phyloP scores from a whole-genome alignment of 805 yeast genomes.

The Huiozyma sinensis region DNA sequence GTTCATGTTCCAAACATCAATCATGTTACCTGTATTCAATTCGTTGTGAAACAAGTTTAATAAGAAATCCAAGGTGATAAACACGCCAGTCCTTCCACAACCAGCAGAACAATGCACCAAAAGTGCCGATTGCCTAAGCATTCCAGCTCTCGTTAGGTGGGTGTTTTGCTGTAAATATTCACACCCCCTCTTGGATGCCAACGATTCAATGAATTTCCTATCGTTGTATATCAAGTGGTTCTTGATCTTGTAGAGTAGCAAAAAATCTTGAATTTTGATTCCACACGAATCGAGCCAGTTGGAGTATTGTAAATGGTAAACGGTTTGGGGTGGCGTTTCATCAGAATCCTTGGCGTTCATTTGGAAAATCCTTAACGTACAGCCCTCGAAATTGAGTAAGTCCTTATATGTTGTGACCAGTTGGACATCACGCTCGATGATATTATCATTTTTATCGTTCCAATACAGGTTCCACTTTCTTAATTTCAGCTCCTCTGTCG shows the following conservation, averaged over 20 bases:
- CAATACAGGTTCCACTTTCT: constrained; percentile 81
- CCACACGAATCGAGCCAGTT: constrained; percentile 82
- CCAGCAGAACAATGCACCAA: constrained; percentile 94
- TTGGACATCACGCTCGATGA: constrained; percentile 24
- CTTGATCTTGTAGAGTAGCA: constrained; percentile 13
- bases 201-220: not conserved
- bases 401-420: constrained; percentile 22
- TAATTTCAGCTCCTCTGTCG: constrained; percentile 59
- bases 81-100: constrained; percentile 91
- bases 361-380: constrained; percentile 27
- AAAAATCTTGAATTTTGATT: constrained; percentile 22
- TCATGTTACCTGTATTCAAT: constrained; percentile 23
- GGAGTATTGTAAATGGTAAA: constrained; percentile 62
- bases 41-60: constrained; percentile 28
- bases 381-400: constrained; percentile 23
- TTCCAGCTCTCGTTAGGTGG: not conserved
- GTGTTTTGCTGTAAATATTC: not conserved
- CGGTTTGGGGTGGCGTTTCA: constrained; percentile 19
- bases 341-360: constrained; percentile 4
- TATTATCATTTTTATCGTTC: constrained; percentile 31
- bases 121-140: constrained; percentile 33
- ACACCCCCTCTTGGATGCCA: not conserved
- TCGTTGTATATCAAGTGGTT: constrained; percentile 19
- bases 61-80: constrained; percentile 52
- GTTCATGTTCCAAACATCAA: constrained; percentile 33